Percentiles rank a stretch among this genome's conserved stretches.
Evolutionary conservation across 2,329 filamentous ascomycete genomes (phyloP).

Genomic region (Diaporthe helianthi): DNA sequence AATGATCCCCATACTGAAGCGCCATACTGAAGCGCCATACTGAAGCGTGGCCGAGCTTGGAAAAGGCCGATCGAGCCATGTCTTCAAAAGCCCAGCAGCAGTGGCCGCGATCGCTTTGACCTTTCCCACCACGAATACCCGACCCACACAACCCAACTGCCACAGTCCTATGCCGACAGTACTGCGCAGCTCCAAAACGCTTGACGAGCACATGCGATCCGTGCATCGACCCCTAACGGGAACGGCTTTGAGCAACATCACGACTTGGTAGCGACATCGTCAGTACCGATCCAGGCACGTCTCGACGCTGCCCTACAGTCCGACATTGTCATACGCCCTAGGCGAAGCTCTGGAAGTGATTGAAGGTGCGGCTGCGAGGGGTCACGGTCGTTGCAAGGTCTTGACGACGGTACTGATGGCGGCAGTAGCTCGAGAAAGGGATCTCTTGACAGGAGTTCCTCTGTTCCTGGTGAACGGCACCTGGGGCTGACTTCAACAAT

Average conservation of each 20-base stretch:
- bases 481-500: too few relatives aligned
- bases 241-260: too few relatives aligned
- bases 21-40: too few relatives aligned
- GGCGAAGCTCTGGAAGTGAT: background rate
- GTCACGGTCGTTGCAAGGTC: background rate
- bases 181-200: background rate
- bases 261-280: too few relatives aligned
- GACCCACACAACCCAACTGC: background rate
- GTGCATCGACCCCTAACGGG: too few relatives aligned
- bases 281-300: background rate
- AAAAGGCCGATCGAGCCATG: background rate
- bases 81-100: background rate
- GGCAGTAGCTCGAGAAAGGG: background rate
- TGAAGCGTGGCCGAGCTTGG: background rate
- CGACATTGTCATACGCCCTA: background rate
- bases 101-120: background rate
- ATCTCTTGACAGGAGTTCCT: too few relatives aligned
- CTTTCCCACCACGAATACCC: background rate
- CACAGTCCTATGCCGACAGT: background rate
- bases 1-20: too few relatives aligned
- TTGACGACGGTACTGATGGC: background rate
- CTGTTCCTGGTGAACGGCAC: too few relatives aligned
- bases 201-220: background rate
- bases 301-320: background rate
- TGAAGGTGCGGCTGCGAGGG: accelerated